Conservation (phyloP, 345 rosid species). For the Pseudoturritis turrita region DNA sequence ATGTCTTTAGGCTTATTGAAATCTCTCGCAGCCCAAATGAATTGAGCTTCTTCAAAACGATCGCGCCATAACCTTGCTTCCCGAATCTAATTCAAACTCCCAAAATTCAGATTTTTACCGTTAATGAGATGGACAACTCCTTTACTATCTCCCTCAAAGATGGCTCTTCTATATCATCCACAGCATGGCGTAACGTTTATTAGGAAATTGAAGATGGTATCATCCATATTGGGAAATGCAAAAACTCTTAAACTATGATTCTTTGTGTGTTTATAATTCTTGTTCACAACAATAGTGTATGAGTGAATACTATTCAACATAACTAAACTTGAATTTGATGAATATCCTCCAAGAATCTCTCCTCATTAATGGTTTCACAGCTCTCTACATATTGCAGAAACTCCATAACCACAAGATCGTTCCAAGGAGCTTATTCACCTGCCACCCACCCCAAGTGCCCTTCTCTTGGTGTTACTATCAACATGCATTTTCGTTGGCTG, state of each 20-base stretch:
- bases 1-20: too few species aligned
- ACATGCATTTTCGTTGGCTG: slow-evolving; percentile 78
- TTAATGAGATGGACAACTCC: too few species aligned
- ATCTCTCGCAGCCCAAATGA: too few species aligned
- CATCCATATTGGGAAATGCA: background rate
- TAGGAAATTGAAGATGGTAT: background rate
- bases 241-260: background rate
- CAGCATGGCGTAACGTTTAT: too few species aligned
- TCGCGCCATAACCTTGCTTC: too few species aligned
- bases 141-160: too few species aligned
- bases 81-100: too few species aligned
- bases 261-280: background rate
- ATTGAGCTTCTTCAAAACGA: too few species aligned
- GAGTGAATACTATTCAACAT: background rate
- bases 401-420: slow-evolving; percentile 70
- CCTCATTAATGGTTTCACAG: slow-evolving; percentile 6
- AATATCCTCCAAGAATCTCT: slow-evolving; percentile 4
- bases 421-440: slow-evolving; percentile 78
- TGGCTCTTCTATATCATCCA: too few species aligned
- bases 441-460: slow-evolving; percentile 95
- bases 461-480: slow-evolving; percentile 84
- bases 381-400: slow-evolving; percentile 67
- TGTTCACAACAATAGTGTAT: background rate
- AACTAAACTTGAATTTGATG: slow-evolving; percentile 20
- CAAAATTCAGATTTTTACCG: too few species aligned